A percentile compares a stretch with the other conserved stretches of the same genome.
These are phyloP conservation scores for Saccharomycopsis hybrid DNA, from an alignment of 1,139 yeast genomes.

Conservation along the genomic window DNA sequence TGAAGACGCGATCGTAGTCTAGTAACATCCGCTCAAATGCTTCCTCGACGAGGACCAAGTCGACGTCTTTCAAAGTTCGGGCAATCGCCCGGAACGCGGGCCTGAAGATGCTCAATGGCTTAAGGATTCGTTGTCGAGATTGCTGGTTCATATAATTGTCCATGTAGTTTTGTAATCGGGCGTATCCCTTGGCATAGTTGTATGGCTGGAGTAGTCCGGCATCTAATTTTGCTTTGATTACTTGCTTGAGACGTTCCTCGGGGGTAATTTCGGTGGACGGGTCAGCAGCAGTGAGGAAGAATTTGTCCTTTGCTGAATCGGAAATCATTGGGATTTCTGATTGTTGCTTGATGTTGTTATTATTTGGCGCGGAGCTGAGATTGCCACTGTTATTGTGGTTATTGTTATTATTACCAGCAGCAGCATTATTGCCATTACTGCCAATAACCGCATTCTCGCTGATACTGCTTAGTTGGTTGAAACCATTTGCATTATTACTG, in stretches of 20 bases:
- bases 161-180: constrained; percentile 84
- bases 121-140: constrained; percentile 80
- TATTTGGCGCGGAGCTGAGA: too few species aligned
- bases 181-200: constrained; percentile 91
- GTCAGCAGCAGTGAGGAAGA: constrained; percentile 94
- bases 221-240: constrained; percentile 90
- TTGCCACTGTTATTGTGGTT: constrained; percentile 6
- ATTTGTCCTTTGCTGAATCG: constrained; percentile 85
- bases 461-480: neutral
- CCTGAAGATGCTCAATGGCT: constrained; percentile 79
- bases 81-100: constrained; percentile 96
- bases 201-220: constrained; percentile 93
- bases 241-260: constrained; percentile 88
- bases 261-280: constrained; percentile 94
- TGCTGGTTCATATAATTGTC: constrained; percentile 86
- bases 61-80: constrained; percentile 83
- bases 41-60: constrained; percentile 87
- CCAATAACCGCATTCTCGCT: neutral
- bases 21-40: constrained; percentile 88
- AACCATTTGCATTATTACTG: neutral
- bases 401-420: neutral
- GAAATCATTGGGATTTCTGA: constrained; percentile 32
- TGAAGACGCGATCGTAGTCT: constrained; percentile 91
- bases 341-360: neutral
- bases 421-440: too few species aligned